Percentiles rank a stretch among this genome's conserved stretches.
Evolutionary conservation across 345 rosid species (phyloP).

Genomic region (Gossypium anomalum): DNA sequence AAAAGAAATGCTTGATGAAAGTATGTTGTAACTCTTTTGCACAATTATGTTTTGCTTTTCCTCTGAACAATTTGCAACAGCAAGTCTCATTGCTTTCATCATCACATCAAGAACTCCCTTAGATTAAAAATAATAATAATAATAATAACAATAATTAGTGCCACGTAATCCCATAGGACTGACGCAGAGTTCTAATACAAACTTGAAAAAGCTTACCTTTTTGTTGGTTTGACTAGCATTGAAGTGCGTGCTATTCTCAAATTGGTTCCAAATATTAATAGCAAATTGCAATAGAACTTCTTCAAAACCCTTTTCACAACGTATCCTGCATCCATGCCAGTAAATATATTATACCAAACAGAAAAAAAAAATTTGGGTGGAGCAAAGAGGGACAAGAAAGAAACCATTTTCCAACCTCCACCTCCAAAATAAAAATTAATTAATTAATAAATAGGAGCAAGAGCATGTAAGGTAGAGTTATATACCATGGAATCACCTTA

Average conservation of each 20-base stretch:
- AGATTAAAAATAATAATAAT: constrained; percentile 2
- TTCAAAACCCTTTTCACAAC: constrained; percentile 54
- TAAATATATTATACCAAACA: constrained; percentile 10
- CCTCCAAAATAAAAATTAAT: not conserved
- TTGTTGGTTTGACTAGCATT: constrained; percentile 22
- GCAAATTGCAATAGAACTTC: constrained; percentile 47
- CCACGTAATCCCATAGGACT: not conserved
- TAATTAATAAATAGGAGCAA: constrained; percentile 13
- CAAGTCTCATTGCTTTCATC: constrained; percentile 56
- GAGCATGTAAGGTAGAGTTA: constrained; percentile 21
- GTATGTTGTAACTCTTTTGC: constrained; percentile 50
- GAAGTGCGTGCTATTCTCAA: constrained; percentile 42
- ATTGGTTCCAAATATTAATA: constrained; percentile 57
- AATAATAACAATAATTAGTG: not conserved
- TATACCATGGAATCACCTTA: constrained; percentile 76
- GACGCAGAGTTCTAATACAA: not conserved
- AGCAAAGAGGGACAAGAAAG: not conserved
- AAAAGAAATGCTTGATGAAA: constrained; percentile 46
- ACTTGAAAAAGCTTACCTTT: constrained; percentile 38
- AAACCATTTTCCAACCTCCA: not conserved
- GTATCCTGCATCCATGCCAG: constrained; percentile 44
- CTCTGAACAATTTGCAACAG: constrained; percentile 60
- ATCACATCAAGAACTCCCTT: constrained; percentile 71
- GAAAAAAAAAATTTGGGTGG: not conserved
- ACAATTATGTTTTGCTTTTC: constrained; percentile 63